Conservation (phyloP, 768 basidiomycete genomes). For the Mycena floridula region DNA sequence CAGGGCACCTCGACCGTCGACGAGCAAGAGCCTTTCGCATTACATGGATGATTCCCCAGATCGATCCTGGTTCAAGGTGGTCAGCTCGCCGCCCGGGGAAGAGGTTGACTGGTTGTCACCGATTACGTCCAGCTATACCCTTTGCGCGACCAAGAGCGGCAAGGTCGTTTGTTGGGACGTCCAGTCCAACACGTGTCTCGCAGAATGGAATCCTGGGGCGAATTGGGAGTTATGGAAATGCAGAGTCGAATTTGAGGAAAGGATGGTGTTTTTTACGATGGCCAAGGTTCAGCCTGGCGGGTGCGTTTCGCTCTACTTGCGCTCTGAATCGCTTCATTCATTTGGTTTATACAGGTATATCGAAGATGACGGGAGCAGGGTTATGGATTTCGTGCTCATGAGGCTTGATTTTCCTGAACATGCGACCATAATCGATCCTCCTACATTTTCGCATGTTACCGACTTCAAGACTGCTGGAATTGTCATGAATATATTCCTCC, state of each 20-base stretch:
- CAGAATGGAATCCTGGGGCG: slow-evolving; percentile 61
- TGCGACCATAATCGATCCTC: slow-evolving; percentile 33
- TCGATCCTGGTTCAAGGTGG: slow-evolving; percentile 27
- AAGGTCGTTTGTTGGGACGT: slow-evolving; percentile 78
- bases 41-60: slow-evolving; percentile 20
- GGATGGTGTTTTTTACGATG: slow-evolving; percentile 72
- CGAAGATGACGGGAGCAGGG: too few species aligned
- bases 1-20: too few species aligned
- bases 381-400: slow-evolving; percentile 72
- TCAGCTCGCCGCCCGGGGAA: too few species aligned
- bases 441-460: slow-evolving; percentile 53
- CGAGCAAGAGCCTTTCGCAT: slow-evolving; percentile 46
- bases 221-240: slow-evolving; percentile 77
- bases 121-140: slow-evolving; percentile 68
- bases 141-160: slow-evolving; percentile 73
- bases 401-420: slow-evolving; percentile 53
- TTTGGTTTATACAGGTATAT: background rate
- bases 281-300: slow-evolving; percentile 50
- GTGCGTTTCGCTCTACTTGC: slow-evolving; percentile 26
- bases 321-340: background rate
- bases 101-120: slow-evolving; percentile 77
- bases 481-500: slow-evolving; percentile 73
- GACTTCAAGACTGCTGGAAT: slow-evolving; percentile 59
- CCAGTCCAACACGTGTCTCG: slow-evolving; percentile 50
- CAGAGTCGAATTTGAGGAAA: slow-evolving; percentile 66